Evolutionary conservation across 345 rosid genomes (phyloP), one percentile per base, ranked within the genome.

Genomic region (Acer yangbiense): DNA sequence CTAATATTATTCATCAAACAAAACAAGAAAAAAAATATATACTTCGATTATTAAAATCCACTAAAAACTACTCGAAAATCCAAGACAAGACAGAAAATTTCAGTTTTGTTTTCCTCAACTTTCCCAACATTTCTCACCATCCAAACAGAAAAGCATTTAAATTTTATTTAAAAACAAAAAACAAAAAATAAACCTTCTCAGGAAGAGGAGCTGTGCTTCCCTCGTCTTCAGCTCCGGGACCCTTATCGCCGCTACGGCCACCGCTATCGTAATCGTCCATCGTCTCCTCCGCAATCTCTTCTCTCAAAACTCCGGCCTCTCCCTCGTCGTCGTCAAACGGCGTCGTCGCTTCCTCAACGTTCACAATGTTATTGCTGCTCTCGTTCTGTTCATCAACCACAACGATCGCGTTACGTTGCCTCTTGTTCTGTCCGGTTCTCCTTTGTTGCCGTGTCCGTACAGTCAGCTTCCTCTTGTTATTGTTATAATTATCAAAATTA

Each of bases 171-270:
- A 78, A 63, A 9, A 68, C 58, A 25, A 27, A n/a, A 7, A 46
- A 21, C 20, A 6, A 82, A 41, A n/a, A 27, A 25, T 21, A 35
- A 27, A 93, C 98, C 97, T 90, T 93, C 67, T 89, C 99, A 8
- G 99, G 99, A 77, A 93, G 84, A 2, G 98, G 99, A 82, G 94
- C 93, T 41, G 95, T 64, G 82, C 86, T 92, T 77, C 93, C 99
- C 81, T 93, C 99, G 55, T 95, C 98, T 35, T 91, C 98, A 39
- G 94, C 91, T 17, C 88, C 91, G 3, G 83, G 79, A 46, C 71
- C 89, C 78, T 84, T 90, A 41, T 85, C 90, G 69, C 86, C 89
- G 76, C 94, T 92, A 46, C 88, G 85, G 44, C 91, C 94, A 7
- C 95, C 95, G 71, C 97, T 93, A 70, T 88, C 93, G 76, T 71